phyloP scores from a whole-genome alignment of 257 asterid genomes.

The Solanum clarkiae region DNA sequence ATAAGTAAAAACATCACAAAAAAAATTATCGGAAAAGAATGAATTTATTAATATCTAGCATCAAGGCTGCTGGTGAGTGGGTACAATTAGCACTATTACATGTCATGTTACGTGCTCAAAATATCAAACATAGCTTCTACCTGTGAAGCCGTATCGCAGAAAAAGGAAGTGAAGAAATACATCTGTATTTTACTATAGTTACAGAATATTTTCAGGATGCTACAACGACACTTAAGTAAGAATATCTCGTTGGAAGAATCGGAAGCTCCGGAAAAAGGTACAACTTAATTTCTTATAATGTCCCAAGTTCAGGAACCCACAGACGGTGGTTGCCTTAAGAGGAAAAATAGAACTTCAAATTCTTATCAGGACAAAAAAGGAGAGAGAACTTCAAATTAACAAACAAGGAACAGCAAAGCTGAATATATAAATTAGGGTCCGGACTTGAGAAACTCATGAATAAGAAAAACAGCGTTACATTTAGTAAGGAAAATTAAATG shows the following conservation, averaged over 20 bases:
- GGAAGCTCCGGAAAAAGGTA: background rate
- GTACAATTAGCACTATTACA: background rate
- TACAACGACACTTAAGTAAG: background rate
- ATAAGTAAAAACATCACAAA: background rate
- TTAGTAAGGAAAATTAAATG: background rate
- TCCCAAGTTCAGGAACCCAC: background rate
- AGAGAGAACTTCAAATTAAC: background rate
- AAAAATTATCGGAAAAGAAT: background rate
- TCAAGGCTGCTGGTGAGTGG: background rate
- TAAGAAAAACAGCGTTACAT: background rate
- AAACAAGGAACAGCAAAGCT: background rate
- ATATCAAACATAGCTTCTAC: background rate
- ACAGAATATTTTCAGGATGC: background rate
- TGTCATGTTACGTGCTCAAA: background rate
- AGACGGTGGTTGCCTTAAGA: background rate
- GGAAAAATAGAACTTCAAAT: background rate
- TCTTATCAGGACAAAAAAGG: background rate
- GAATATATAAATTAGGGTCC: background rate
- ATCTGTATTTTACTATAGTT: background rate
- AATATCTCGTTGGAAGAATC: background rate
- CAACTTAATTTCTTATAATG: background rate
- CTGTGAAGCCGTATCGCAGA: background rate
- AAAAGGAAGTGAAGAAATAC: background rate
- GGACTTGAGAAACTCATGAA: background rate
- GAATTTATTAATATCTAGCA: background rate